A percentile compares a stretch with the other conserved stretches of the same genome.
phyloP scores from a whole-genome alignment of 805 yeast genomes.

The Jamesozyma jinghongensis region DNA sequence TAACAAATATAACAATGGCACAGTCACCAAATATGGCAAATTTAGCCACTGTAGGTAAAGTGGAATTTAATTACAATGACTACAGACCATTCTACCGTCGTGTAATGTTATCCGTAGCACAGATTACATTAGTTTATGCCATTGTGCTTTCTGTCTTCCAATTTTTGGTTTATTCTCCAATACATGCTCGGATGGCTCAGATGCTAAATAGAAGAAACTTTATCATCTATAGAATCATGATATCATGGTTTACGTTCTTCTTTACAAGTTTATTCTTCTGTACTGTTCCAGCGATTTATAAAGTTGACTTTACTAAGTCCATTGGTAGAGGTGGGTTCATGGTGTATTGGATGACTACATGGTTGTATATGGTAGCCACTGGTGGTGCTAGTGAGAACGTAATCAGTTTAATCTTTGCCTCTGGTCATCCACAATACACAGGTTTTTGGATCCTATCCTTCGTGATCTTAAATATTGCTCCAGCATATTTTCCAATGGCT shows the following conservation, averaged over 20 bases:
- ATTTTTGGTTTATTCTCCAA: slow-evolving; percentile 45
- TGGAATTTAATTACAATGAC: slow-evolving; percentile 34
- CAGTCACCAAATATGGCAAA: slow-evolving; percentile 8
- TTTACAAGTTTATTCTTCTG: slow-evolving; percentile 50
- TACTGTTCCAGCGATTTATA: slow-evolving; percentile 58
- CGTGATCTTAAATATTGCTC: slow-evolving; percentile 60
- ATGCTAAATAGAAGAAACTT: slow-evolving; percentile 38
- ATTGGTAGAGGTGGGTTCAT: slow-evolving; percentile 67
- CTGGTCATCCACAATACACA: slow-evolving; percentile 47
- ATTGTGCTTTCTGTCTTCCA: slow-evolving; percentile 68
- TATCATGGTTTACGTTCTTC: slow-evolving; percentile 46
- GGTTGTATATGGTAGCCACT: slow-evolving; percentile 61
- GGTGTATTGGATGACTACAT: slow-evolving; percentile 63
- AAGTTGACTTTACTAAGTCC: slow-evolving; percentile 46
- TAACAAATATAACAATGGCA: slow-evolving; percentile 6
- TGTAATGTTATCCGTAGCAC: slow-evolving; percentile 55
- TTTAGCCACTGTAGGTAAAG: slow-evolving; percentile 13
- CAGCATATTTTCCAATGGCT: slow-evolving; percentile 59
- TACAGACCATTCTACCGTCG: slow-evolving; percentile 42
- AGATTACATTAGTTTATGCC: slow-evolving; percentile 66
- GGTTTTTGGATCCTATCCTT: slow-evolving; percentile 68
- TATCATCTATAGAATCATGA: slow-evolving; percentile 42
- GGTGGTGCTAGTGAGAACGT: slow-evolving; percentile 68
- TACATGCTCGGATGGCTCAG: slow-evolving; percentile 43
- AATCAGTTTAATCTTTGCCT: slow-evolving; percentile 41